Base-by-base conservation (phyloP, 1,139 yeast species). In the Diutina mesorugosa region DNA sequence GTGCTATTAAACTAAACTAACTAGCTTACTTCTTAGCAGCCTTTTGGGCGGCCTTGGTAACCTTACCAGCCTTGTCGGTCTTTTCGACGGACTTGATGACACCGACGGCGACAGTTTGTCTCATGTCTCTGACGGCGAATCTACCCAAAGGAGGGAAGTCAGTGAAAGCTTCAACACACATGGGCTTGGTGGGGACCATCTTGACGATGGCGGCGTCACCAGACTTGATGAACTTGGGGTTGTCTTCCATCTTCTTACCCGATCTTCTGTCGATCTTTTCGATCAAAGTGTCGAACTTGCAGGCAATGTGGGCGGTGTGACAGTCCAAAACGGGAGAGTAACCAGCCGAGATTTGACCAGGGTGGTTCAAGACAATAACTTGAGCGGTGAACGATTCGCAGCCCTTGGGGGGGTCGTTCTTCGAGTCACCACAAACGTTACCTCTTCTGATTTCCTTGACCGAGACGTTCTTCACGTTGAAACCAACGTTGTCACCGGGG, bases 81-180 rank as follows among this genome's bases (percentile, higher is more conserved):
- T 93, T 93, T 75, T 84, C 97, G 72, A 93, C 98, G 69, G 95
- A 80, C 89, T 91, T 91, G 93, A 91, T 90, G 76, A 91, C 97
- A 90, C 97, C 98, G 77, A 91, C 97, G 75, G 97, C 97, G 72
- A 91, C 98, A 69, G 97, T 90, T 81, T 90, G 97, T 87, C 97
- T 89, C 97, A 90, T 90, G 81, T 90, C 97, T 87, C 97, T 93
- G 84, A 90, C 97, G 74, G 97, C 97, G 84, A 90, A 90, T 85
- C 97, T 90, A 77, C 97, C 97, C 76, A 90, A 87, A 76, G 97
- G 97, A 80, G 97, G 96, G 91, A 88, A 90, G 78, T 88, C 93
- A 72, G 95, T 81, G 95, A 86, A 89, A 71, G 95, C 83, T 84
- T 89, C 96, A 76, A 89, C 96, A 81, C 95, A 88, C 95, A 89